Percentiles rank a stretch among this genome's conserved stretches.
phyloP scores from a whole-genome alignment of 352 stramenopile genomes.

The Elongisporangium anandrum region DNA sequence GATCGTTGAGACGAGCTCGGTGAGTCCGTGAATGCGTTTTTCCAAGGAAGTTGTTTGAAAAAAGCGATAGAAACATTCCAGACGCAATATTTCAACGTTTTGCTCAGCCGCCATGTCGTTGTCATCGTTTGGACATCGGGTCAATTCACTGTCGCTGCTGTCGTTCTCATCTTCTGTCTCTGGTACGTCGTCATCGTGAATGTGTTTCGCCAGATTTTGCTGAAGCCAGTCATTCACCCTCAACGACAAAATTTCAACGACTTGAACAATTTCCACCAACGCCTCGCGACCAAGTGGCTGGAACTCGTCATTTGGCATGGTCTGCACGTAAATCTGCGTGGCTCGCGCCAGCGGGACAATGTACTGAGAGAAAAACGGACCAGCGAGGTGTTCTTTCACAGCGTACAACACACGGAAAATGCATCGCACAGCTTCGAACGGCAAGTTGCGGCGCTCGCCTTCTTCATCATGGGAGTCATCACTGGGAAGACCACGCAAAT shows the following conservation, averaged over 20 bases:
- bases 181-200: neutral
- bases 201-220: neutral
- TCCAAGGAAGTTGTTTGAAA: constrained; percentile 57
- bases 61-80: constrained; percentile 51
- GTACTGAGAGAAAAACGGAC: constrained; percentile 34
- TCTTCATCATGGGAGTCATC: neutral
- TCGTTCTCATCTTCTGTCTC: constrained; percentile 4
- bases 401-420: constrained; percentile 52
- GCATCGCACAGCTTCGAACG: constrained; percentile 53
- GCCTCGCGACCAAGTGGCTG: constrained; percentile 33
- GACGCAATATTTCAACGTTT: constrained; percentile 34
- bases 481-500: constrained; percentile 26
- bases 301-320: constrained; percentile 23
- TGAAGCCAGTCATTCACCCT: constrained; percentile 21
- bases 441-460: constrained; percentile 14
- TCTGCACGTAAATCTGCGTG: constrained; percentile 21
- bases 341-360: constrained; percentile 26
- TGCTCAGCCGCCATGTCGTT: constrained; percentile 4
- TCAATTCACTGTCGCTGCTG: neutral
- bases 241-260: constrained; percentile 47
- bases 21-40: constrained; percentile 67
- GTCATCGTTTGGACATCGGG: neutral
- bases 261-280: constrained; percentile 51
- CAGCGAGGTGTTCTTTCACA: constrained; percentile 51
- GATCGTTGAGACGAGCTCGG: constrained; percentile 50